Evolutionary conservation across 1,139 yeast species (phyloP).

Genomic region (Pneumocystis murina): DNA sequence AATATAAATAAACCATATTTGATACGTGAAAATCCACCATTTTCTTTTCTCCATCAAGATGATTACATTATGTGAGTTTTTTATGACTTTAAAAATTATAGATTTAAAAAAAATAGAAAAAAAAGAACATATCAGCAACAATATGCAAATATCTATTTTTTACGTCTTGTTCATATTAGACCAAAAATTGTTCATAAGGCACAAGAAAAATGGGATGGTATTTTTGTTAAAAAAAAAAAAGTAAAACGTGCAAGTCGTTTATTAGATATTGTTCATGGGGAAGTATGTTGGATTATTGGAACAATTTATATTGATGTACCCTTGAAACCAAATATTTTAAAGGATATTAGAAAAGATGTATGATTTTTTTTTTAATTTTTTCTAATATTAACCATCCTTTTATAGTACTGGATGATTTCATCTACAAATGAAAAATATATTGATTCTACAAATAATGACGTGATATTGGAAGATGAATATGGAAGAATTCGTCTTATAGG

Average conservation of each 20-base stretch:
- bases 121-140: slow-evolving; percentile 51
- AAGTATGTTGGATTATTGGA: slow-evolving; percentile 80
- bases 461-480: slow-evolving; percentile 82
- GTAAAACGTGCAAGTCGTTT: slow-evolving; percentile 40
- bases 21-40: not conserved
- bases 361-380: not conserved
- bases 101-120: slow-evolving; percentile 14
- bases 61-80: not conserved
- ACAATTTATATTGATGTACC: slow-evolving; percentile 74
- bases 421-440: slow-evolving; percentile 31
- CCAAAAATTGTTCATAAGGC: slow-evolving; percentile 41
- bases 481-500: slow-evolving; percentile 73
- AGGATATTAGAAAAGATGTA: slow-evolving; percentile 47
- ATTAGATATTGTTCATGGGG: slow-evolving; percentile 54
- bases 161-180: slow-evolving; percentile 42
- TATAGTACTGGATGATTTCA: slow-evolving; percentile 27
- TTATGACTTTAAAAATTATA: not conserved
- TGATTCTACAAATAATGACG: slow-evolving; percentile 39
- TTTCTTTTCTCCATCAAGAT: not conserved
- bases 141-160: slow-evolving; percentile 58
- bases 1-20: not conserved
- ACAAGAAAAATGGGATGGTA: slow-evolving; percentile 34
- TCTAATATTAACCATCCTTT: not conserved
- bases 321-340: slow-evolving; percentile 67
- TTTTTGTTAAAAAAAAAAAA: slow-evolving; percentile 25